A percentile compares a stretch with the other conserved stretches of the same genome.
These are phyloP conservation scores for Entophlyctis luteolus DNA, from an alignment of 192 early-diverging fungal genomes.

Conservation along the genomic window DNA sequence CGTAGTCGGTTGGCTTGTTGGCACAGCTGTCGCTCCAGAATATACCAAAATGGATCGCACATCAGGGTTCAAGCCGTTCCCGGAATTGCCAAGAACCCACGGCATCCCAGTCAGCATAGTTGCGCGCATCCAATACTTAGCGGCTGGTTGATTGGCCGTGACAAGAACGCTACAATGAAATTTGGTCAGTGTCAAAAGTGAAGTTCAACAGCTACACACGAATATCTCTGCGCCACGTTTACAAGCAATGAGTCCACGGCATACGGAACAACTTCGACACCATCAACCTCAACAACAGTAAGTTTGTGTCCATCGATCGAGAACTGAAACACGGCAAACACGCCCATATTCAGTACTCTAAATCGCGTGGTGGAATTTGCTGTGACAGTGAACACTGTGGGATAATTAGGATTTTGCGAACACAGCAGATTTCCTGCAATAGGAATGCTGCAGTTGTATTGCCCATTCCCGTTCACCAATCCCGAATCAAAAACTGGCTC, in stretches of 20 bases:
- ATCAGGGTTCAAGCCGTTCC: slow-evolving; percentile 2
- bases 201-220: background rate
- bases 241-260: background rate
- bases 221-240: slow-evolving; percentile 2
- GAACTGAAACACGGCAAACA: slow-evolving; percentile 68
- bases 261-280: background rate
- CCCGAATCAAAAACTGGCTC: slow-evolving; percentile 48
- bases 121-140: slow-evolving; percentile 13
- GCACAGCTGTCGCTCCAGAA: background rate
- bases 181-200: background rate
- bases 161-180: background rate
- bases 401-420: background rate
- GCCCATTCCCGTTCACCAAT: slow-evolving; percentile 51
- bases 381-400: slow-evolving; percentile 44
- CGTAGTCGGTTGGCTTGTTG: no score
- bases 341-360: slow-evolving; percentile 79
- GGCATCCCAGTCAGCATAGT: no score
- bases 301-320: slow-evolving; percentile 74
- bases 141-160: background rate
- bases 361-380: slow-evolving; percentile 75
- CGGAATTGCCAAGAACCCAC: no score
- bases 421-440: no score
- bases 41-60: slow-evolving; percentile 2
- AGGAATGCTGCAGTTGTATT: slow-evolving; percentile 14
- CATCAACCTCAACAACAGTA: slow-evolving; percentile 75